A percentile compares a stretch with the other conserved stretches of the same genome.
Evolutionary conservation across 371 early-diverging fungal genomes (phyloP).

Genomic region (Syncephalastrum contaminatum): DNA sequence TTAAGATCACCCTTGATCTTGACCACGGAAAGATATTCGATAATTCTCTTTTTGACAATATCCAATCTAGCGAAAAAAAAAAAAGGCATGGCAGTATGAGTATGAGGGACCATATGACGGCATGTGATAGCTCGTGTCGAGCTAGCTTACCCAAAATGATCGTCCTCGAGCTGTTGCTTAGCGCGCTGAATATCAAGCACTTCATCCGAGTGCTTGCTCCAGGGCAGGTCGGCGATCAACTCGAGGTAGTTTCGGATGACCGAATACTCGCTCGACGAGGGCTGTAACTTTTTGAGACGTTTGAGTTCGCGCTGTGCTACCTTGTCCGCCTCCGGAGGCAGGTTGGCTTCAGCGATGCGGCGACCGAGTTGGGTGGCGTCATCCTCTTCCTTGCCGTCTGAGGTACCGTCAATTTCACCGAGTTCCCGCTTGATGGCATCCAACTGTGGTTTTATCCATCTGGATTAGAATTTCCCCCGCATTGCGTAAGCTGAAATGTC

Average conservation of each 20-base stretch:
- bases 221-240: constrained; percentile 76
- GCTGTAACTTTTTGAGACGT: constrained; percentile 70
- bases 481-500: not conserved
- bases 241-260: constrained; percentile 77
- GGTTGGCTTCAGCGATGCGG: constrained; percentile 52
- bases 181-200: constrained; percentile 67
- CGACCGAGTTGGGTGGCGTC: constrained; percentile 60
- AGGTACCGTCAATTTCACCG: constrained; percentile 39
- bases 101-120: not conserved
- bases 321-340: constrained; percentile 65
- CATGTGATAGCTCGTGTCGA: too few species aligned
- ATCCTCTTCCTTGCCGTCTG: constrained; percentile 39
- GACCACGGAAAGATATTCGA: constrained; percentile 79
- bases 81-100: not conserved
- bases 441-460: not conserved
- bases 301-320: constrained; percentile 69
- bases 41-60: constrained; percentile 75
- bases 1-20: constrained; percentile 72
- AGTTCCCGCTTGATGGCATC: constrained; percentile 77
- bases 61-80: constrained; percentile 39
- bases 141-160: constrained; percentile 67
- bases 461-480: not conserved
- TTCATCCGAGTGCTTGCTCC: constrained; percentile 58
- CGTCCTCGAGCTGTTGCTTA: constrained; percentile 66
- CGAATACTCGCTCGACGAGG: constrained; percentile 77